Conservation (phyloP, 1,284 basidiomycete species). For the Marasmius oreades region DNA sequence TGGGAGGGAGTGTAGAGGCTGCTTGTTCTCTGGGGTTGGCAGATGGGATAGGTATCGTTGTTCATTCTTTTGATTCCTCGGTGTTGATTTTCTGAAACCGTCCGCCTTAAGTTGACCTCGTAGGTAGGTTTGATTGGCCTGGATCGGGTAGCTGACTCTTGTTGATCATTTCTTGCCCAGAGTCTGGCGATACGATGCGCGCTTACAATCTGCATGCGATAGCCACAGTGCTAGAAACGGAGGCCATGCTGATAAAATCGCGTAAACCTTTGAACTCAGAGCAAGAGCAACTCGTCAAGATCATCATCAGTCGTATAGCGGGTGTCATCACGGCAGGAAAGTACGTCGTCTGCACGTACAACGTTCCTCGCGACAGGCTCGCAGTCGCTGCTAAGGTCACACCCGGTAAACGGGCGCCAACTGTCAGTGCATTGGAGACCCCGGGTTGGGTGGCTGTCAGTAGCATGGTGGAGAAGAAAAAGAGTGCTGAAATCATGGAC, state of each 20-base stretch:
- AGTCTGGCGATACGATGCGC: conserved; percentile 99
- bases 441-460: conserved; percentile 90
- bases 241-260: conserved; percentile 94
- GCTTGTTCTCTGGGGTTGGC: conserved; percentile 96
- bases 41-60: conserved; percentile 86
- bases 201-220: conserved; percentile 95
- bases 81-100: conserved; percentile 1
- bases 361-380: conserved; percentile 69
- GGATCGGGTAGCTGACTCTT: background rate
- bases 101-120: conserved; percentile 73
- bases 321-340: conserved; percentile 89
- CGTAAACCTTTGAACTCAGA: conserved; percentile 64
- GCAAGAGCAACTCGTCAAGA: conserved; percentile 68
- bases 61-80: conserved; percentile 3
- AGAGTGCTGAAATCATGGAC: conserved; percentile 91
- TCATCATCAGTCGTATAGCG: conserved; percentile 86
- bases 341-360: conserved; percentile 93
- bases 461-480: conserved; percentile 88
- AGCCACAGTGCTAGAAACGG: conserved; percentile 82
- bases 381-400: conserved; percentile 70
- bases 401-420: conserved; percentile 88
- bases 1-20: conserved; percentile 97
- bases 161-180: conserved; percentile 36
- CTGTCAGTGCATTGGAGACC: conserved; percentile 84
- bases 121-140: conserved; percentile 57